Evolutionary conservation across 208 protist genomes (phyloP).

Genomic region (Blechomonas ayalai): DNA sequence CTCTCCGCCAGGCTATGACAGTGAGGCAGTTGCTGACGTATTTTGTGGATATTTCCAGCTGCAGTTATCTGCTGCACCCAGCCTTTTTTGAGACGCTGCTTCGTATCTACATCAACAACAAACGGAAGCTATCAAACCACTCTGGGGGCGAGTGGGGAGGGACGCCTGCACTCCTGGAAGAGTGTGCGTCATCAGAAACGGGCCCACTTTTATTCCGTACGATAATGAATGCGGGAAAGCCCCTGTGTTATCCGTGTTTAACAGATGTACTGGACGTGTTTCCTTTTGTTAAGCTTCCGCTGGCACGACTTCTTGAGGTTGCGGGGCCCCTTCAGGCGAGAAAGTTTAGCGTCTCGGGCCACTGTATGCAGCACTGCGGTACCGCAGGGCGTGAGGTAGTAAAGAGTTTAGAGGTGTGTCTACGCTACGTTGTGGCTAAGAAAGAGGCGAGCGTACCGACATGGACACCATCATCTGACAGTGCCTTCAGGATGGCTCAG

Average conservation of each 20-base stretch:
- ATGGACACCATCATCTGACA: neutral
- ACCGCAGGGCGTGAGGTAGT: neutral
- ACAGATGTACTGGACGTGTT: slow-evolving; percentile 67
- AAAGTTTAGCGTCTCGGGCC: slow-evolving; percentile 57
- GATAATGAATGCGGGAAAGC: slow-evolving; percentile 29
- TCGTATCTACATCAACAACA: slow-evolving; percentile 31
- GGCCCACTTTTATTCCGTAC: slow-evolving; percentile 40
- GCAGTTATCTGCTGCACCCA: slow-evolving; percentile 66
- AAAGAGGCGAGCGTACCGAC: slow-evolving; percentile 2
- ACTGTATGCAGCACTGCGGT: slow-evolving; percentile 9
- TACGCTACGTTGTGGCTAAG: slow-evolving; percentile 14
- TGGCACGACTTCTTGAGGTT: slow-evolving; percentile 72
- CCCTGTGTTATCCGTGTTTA: slow-evolving; percentile 68
- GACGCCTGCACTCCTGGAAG: slow-evolving; percentile 28
- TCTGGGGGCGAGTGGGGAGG: slow-evolving; percentile 5
- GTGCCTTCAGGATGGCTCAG: slow-evolving; percentile 6
- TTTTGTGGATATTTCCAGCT: slow-evolving; percentile 78
- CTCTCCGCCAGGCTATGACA: slow-evolving; percentile 41
- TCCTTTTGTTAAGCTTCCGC: slow-evolving; percentile 57
- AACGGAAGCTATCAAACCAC: neutral
- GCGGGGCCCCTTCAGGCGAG: slow-evolving; percentile 59
- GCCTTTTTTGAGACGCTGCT: slow-evolving; percentile 70
- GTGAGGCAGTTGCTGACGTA: slow-evolving; percentile 60
- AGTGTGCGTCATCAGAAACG: slow-evolving; percentile 34
- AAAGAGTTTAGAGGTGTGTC: slow-evolving; percentile 15